Evolutionary conservation across 2,329 filamentous ascomycete genomes (phyloP), one percentile per base, ranked within the genome.

Genomic region (Fusarium paranaense): DNA sequence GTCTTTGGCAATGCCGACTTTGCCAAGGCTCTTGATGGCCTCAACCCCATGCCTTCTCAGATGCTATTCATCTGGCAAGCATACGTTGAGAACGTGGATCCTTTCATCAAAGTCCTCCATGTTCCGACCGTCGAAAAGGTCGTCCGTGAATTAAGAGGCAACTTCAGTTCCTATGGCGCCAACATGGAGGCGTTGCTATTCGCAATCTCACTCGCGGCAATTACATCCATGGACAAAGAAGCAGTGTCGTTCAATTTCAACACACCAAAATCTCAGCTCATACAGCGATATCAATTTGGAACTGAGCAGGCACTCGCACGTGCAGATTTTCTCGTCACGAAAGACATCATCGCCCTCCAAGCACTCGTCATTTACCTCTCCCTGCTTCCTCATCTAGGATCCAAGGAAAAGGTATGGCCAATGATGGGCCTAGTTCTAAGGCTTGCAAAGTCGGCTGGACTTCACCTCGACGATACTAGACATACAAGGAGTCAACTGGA

Each of bases 81-180:
- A n/a, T 82, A 76, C 33, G 66, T 79, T 5, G 70, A 80, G 20
- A 80, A 73, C 47, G 76, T 81, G 7, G 79, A 82, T 30, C 78
- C 79, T 0, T 80, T 82, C 59, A 74, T 82, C 63, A 81, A 82
- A 30, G 59, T 82, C 0, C 70, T 82, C 2, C 71, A 81, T 59
- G 32, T 70, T 1, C 75, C 76, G 10, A 76, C 62, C 7, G 45
- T 79, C 14, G 71, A 72, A 6, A 71, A 62, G 0, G 61, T 69
- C 4, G 58, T 81, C n/a, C 69, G 63, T 7, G 57, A 61, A 18
- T 16, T 73, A 1, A 68, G 60, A n/a, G 77, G 73, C 2, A 74
- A 69, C 10, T 77, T 81, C 11, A 75, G 71, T 27, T 64, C 76
- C 7, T 66, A 72, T 2, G 71, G 65, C 0, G 27, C 65, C 14